Evolutionary conservation across 2,329 filamentous ascomycete genomes (phyloP).

Genomic region (Graphilbum ipis-grandicollis): DNA sequence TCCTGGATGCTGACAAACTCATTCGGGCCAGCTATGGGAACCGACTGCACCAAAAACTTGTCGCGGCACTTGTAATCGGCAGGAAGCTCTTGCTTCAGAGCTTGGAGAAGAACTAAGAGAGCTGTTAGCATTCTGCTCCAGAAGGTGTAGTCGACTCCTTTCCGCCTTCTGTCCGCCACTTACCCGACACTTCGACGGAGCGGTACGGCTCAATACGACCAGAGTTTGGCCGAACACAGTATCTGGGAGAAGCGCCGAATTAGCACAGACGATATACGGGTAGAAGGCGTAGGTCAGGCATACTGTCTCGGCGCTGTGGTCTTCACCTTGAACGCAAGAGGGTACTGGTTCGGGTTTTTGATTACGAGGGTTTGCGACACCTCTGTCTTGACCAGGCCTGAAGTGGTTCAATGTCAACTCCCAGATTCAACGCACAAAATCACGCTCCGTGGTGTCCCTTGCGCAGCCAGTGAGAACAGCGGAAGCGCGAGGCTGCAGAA

Average conservation of each 20-base stretch:
- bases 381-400: constrained; percentile 51
- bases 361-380: constrained; percentile 48
- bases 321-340: constrained; percentile 76
- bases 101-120: constrained; percentile 76
- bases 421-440: not conserved
- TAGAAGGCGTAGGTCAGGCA: constrained; percentile 17
- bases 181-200: constrained; percentile 86
- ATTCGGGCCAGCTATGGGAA: constrained; percentile 59
- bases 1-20: constrained; percentile 66
- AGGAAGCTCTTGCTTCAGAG: constrained; percentile 91
- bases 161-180: not conserved
- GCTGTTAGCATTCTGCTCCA: not conserved
- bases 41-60: constrained; percentile 12
- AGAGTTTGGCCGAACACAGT: constrained; percentile 94
- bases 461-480: not conserved
- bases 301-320: constrained; percentile 98
- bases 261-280: constrained; percentile 2
- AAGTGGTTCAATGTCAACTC: not conserved
- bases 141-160: not conserved
- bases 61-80: constrained; percentile 58
- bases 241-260: constrained; percentile 36
- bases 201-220: constrained; percentile 84
- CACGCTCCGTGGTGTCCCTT: too few relatives aligned
- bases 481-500: not conserved
- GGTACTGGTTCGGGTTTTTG: constrained; percentile 43